Percentiles rank a stretch among this genome's conserved stretches.
Conservation (phyloP, 345 rosid genomes). For the Kandelia obovata region DNA sequence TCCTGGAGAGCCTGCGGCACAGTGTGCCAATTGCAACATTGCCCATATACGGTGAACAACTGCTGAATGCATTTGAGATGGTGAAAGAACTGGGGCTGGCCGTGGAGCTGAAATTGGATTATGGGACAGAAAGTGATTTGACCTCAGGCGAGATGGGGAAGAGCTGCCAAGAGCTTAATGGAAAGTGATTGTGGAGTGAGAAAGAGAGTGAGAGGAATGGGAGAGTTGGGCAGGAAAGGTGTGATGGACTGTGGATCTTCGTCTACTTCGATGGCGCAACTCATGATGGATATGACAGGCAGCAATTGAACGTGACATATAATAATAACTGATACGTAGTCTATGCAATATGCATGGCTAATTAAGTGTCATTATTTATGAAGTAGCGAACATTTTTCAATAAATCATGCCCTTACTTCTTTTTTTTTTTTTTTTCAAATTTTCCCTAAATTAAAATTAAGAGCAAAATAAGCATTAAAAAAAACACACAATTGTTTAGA, state of each 20-base stretch:
- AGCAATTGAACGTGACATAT: neutral
- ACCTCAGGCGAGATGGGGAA: conserved; percentile 24
- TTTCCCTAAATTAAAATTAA: too few relatives aligned
- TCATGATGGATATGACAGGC: conserved; percentile 17
- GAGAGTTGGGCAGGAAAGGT: conserved; percentile 14
- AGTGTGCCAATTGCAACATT: conserved; percentile 32
- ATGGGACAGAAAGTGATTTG: conserved; percentile 12
- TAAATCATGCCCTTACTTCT: too few relatives aligned
- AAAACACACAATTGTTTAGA: too few relatives aligned
- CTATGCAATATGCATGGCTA: too few relatives aligned
- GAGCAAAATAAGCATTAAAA: too few relatives aligned
- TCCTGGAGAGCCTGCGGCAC: conserved; percentile 8
- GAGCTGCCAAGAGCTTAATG: conserved; percentile 18
- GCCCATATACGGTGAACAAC: conserved; percentile 30
- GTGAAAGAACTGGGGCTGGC: conserved; percentile 19
- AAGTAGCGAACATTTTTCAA: too few relatives aligned
- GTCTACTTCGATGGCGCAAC: conserved; percentile 11
- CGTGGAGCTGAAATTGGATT: conserved; percentile 27
- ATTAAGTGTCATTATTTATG: too few relatives aligned
- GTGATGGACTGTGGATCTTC: conserved; percentile 28
- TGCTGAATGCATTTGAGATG: conserved; percentile 22
- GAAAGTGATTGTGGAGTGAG: conserved; percentile 24
- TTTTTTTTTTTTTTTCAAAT: too few relatives aligned
- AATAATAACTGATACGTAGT: too few relatives aligned
- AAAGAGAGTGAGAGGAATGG: conserved; percentile 28